Conservation (phyloP, 257 asterid species). For the Ocimum tenuiflorum region DNA sequence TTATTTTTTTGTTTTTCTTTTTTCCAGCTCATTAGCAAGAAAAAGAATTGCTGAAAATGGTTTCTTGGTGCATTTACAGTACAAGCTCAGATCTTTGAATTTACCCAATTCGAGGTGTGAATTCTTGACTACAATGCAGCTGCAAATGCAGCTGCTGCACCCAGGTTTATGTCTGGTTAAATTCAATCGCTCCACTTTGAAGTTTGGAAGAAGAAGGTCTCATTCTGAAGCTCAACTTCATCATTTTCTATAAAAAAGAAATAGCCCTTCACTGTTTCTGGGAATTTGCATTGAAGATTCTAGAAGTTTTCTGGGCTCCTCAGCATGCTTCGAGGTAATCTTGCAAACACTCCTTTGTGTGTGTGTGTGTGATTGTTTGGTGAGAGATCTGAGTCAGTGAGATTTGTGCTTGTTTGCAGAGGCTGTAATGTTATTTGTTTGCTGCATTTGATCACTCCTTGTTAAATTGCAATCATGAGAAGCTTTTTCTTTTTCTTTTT, state of each 20-base stretch:
- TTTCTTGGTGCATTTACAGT: no score
- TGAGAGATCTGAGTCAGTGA: conserved; percentile 30
- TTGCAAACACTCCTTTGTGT: conserved; percentile 6
- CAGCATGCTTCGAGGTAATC: conserved; percentile 41
- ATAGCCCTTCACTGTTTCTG: neutral
- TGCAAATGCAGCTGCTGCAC: no score
- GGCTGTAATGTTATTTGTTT: conserved; percentile 11
- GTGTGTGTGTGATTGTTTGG: neutral
- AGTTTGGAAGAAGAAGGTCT: conserved; percentile 28
- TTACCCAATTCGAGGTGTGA: no score
- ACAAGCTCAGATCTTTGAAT: no score
- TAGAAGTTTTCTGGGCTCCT: conserved; percentile 13
- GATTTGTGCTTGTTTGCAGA: conserved; percentile 13
- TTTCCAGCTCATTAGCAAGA: no score
- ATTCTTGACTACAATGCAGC: no score
- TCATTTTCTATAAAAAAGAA: conserved; percentile 20
- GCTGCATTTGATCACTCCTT: neutral
- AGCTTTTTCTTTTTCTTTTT: no score
- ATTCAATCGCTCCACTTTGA: neutral
- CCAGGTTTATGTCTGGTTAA: no score
- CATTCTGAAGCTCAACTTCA: conserved; percentile 24
- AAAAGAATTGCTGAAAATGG: no score
- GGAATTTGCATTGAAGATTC: conserved; percentile 1
- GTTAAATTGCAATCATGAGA: conserved; percentile 6
- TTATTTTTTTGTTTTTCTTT: no score